Base-by-base conservation (phyloP, 805 yeast genomes). In the Ogataea nonfermentans region DNA sequence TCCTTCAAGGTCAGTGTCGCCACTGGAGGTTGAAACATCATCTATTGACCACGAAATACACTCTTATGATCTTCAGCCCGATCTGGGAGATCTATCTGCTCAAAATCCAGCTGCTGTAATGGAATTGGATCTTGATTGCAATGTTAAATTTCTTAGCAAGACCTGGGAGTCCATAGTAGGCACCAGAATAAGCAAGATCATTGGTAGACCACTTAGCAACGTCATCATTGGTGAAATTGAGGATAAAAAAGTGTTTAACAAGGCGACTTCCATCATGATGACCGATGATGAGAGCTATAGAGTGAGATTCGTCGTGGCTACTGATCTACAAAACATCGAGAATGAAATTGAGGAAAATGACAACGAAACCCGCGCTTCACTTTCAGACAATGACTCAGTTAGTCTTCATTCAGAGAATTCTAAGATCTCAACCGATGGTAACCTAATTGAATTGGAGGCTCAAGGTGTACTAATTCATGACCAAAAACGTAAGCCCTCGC, bases 381-480 rank as follows among this genome's bases (percentile, higher is more conserved):
- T 38, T 16, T 46, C 47, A 3, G 57, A 53, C 32, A 44, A 49
- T 29, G 63, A 59, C 25, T 52, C 60, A 2, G 40, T 48, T 3
- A 59, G 66, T 36, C 23, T 55, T 2, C 54, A 53, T 35, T 59
- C 65, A 1, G 41, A 50, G 2, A 32, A 55, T 3, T 63, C 68
- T 9, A 52, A 67, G 1, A 46, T 71, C n/a, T 64, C 76, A 0
- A 79, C 81, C 13, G 78, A 79, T 51, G 84, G 83, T 6, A 78
- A 73, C 8, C 64, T 74, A 11, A 74, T 81, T 7, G 91, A 86
- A 49, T 66, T 90, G 27, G 98, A 91, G 60, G 98, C 96, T 0
- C 97, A 91, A 56, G 99, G 99, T 3, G 82, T 93, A 8, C 61
- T 91, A 14, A 81, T 93, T 7, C 84, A 79, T 47, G 84, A 82